These are phyloP conservation scores for Cicer cuneatum DNA, from an alignment of 306 rosid species.

Conservation along the genomic window DNA sequence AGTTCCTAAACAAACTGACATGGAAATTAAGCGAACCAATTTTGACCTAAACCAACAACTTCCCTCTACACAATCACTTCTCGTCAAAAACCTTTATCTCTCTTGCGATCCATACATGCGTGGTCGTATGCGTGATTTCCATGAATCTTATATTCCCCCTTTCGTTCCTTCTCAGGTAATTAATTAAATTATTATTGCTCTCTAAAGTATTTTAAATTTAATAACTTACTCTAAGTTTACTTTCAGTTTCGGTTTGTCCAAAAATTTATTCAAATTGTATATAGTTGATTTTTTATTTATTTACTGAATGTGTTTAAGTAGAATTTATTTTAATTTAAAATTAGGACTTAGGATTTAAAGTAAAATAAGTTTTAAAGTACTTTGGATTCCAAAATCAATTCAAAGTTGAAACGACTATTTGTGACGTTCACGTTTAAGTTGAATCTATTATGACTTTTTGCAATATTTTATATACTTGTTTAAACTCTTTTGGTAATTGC, in stretches of 20 bases:
- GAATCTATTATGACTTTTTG: too few relatives aligned
- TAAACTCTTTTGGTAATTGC: too few relatives aligned
- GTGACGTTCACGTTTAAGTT: neutral
- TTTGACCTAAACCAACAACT: neutral
- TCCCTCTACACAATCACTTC: conserved; percentile 16
- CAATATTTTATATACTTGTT: too few relatives aligned
- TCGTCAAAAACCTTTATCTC: conserved; percentile 55
- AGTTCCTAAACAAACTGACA: conserved; percentile 46
- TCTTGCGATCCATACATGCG: conserved; percentile 62
- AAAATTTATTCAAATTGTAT: too few relatives aligned
- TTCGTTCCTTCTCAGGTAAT: conserved; percentile 50
- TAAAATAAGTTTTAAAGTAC: too few relatives aligned
- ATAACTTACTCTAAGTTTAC: too few relatives aligned
- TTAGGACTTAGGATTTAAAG: too few relatives aligned
- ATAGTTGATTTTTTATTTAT: too few relatives aligned
- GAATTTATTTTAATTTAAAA: too few relatives aligned
- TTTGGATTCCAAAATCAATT: neutral
- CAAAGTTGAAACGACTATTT: neutral
- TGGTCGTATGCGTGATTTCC: conserved; percentile 62
- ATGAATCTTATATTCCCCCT: conserved; percentile 53
- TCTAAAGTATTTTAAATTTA: too few relatives aligned
- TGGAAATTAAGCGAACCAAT: conserved; percentile 41
- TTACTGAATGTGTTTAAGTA: too few relatives aligned
- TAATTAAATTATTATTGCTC: neutral
- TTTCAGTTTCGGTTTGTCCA: too few relatives aligned